These are phyloP conservation scores for Paramecium sexaurelia DNA, from an alignment of 73 alveolate genomes.

Conservation along the genomic window DNA sequence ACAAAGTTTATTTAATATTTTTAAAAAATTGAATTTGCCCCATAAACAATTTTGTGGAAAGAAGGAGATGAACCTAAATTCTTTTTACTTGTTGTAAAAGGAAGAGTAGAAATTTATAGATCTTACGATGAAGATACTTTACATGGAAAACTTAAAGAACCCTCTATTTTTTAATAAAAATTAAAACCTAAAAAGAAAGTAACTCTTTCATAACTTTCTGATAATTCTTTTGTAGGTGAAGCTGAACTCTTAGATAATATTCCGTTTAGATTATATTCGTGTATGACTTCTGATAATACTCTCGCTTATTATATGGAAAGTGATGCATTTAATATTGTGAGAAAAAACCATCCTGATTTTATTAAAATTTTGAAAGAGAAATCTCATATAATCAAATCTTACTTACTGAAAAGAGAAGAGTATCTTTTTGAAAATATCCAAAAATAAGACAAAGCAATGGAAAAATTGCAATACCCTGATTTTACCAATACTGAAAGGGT, in stretches of 20 bases:
- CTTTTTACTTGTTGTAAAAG: conserved; percentile 10
- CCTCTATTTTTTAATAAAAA: background rate
- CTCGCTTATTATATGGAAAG: conserved; percentile 43
- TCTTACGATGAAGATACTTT: background rate
- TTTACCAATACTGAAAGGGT: background rate
- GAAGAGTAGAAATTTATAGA: conserved; percentile 54
- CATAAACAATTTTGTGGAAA: conserved; percentile 41
- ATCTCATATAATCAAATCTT: background rate
- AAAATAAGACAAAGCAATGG: background rate
- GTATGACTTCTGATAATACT: conserved; percentile 37
- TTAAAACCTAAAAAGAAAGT: background rate
- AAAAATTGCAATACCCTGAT: background rate
- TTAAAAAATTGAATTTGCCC: background rate
- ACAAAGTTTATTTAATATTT: conserved; percentile 26
- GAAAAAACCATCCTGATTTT: conserved; percentile 21
- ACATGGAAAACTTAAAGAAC: background rate
- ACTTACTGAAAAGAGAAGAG: background rate
- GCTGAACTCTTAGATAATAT: background rate
- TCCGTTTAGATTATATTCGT: background rate
- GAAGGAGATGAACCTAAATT: conserved; percentile 60
- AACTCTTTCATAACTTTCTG: background rate
- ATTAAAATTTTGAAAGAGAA: conserved; percentile 14
- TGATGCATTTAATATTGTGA: conserved; percentile 29
- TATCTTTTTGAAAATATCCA: background rate
- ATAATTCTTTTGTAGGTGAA: conserved; percentile 48